Conservation (phyloP, 1,139 yeast species). For the Candida pseudocylindracea region DNA sequence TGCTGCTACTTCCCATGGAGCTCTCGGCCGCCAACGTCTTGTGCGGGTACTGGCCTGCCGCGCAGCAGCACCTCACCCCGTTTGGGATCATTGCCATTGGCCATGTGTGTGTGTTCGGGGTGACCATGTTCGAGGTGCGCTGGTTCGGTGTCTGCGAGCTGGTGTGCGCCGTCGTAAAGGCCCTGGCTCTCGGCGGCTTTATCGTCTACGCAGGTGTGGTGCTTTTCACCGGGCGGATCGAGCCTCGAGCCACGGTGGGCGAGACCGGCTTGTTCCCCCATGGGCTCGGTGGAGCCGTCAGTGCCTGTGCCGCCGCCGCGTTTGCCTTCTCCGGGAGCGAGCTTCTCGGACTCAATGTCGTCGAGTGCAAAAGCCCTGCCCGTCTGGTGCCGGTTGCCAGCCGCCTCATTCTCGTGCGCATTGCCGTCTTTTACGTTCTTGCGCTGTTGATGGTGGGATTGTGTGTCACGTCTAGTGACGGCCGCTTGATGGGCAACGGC, state of each 20-base stretch:
- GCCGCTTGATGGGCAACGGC: neutral
- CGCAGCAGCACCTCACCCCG: too few relatives aligned
- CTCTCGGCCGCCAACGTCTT: constrained; percentile 37
- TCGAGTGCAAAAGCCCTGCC: constrained; percentile 1
- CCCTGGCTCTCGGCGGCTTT: constrained; percentile 11
- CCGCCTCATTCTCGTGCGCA: constrained; percentile 8
- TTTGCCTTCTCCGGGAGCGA: constrained; percentile 1
- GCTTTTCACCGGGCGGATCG: constrained; percentile 10
- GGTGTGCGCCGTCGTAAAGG: constrained; percentile 13
- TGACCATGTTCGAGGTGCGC: constrained; percentile 23
- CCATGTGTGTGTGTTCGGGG: too few relatives aligned
- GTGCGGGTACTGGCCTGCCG: constrained; percentile 26
- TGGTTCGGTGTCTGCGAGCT: constrained; percentile 30
- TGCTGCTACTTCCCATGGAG: constrained; percentile 38
- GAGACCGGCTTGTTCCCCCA: constrained; percentile 10
- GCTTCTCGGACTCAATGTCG: constrained; percentile 1
- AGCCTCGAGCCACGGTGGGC: constrained; percentile 11
- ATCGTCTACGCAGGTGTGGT: constrained; percentile 10
- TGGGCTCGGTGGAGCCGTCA: constrained; percentile 1
- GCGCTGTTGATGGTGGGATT: constrained; percentile 1
- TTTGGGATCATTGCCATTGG: too few relatives aligned
- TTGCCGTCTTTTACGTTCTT: constrained; percentile 5
- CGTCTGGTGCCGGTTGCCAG: constrained; percentile 8
- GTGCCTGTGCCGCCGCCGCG: neutral
- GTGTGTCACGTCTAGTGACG: constrained; percentile 1